Evolutionary conservation across 805 yeast genomes (phyloP).

Genomic region (Candida nonsorbophila): DNA sequence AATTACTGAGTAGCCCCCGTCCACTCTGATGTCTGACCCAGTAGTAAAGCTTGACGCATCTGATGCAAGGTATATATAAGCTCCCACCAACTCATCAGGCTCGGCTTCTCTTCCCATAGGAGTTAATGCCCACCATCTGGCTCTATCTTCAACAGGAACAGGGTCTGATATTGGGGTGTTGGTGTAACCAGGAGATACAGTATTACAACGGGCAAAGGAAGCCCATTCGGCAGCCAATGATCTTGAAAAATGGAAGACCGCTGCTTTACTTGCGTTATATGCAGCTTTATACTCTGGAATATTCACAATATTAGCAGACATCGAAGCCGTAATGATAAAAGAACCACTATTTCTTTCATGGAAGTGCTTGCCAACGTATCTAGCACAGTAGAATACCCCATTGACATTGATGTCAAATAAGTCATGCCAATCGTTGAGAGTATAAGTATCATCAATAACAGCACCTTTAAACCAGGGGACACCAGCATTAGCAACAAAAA

Average conservation of each 20-base stretch:
- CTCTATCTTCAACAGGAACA: slow-evolving; percentile 27
- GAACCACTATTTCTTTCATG: slow-evolving; percentile 23
- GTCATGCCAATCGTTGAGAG: slow-evolving; percentile 19
- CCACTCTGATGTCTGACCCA: slow-evolving; percentile 41
- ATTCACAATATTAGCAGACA: slow-evolving; percentile 36
- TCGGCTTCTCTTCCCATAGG: slow-evolving; percentile 42
- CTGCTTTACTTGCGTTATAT: slow-evolving; percentile 39
- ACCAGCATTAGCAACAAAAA: slow-evolving; percentile 28
- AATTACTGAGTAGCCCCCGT: slow-evolving; percentile 38
- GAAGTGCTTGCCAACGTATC: slow-evolving; percentile 23
- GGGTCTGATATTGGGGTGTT: slow-evolving; percentile 18
- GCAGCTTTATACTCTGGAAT: slow-evolving; percentile 37
- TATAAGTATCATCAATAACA: slow-evolving; percentile 17
- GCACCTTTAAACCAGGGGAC: slow-evolving; percentile 25
- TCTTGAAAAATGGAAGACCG: slow-evolving; percentile 29
- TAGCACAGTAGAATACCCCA: slow-evolving; percentile 26
- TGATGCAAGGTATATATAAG: slow-evolving; percentile 40
- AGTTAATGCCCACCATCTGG: slow-evolving; percentile 35
- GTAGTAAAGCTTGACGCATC: slow-evolving; percentile 40
- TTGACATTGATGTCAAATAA: slow-evolving; percentile 24
- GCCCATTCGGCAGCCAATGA: slow-evolving; percentile 40
- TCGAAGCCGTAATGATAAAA: slow-evolving; percentile 32
- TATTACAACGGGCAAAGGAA: slow-evolving; percentile 33
- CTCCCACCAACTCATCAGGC: slow-evolving; percentile 40
- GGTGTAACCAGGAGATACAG: slow-evolving; percentile 32